Evolutionary conservation across 805 yeast genomes (phyloP), one percentile per base, ranked within the genome.

Genomic region (Saturnispora diversa): DNA sequence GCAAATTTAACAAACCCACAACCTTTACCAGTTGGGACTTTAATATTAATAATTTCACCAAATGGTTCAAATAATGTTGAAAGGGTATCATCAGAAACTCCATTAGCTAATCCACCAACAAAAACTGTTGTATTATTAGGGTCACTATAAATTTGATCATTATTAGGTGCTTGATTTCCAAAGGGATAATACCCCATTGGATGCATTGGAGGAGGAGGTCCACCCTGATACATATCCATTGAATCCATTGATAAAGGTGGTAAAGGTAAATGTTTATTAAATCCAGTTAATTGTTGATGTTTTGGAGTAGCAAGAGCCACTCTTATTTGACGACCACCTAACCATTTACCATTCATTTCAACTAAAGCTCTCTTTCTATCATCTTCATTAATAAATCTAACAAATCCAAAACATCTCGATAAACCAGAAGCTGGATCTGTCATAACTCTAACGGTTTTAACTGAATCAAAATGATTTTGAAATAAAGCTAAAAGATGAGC

Each of bases 271-370:
- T 23, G 25, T 25, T 34, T 33, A 6, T 49, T 47, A 31, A 51
- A 46, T 27, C 48, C 44, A 29, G 23, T 26, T 27, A 40, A 31
- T 42, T 49, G 45, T 40, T 58, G 67, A 51, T 69, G 74, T 53
- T 85, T 71, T 28, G 92, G 86, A 3, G 88, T 79, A 2, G 94
- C 92, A 34, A 78, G 64, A 1, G 92, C 90, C 5, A 83, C 88
- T 51, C 90, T 64, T 37, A 83, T 65, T 28, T 81, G 80, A 50
- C 90, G 65, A 3, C 88, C 90, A 28, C 84, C 86, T 53, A 83
- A 74, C 83, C 84, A 78, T 30, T 73, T 77, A 12, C 88, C 88
- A 51, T 81, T 77, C 88, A 82, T 82, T 50, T 80, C 85, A 20
- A 66, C 62, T 30, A 82, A 64, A 0, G 92, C 90, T 27, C 77